Conservation (phyloP, 768 basidiomycete species). For the Suillus fuscotomentosus region DNA sequence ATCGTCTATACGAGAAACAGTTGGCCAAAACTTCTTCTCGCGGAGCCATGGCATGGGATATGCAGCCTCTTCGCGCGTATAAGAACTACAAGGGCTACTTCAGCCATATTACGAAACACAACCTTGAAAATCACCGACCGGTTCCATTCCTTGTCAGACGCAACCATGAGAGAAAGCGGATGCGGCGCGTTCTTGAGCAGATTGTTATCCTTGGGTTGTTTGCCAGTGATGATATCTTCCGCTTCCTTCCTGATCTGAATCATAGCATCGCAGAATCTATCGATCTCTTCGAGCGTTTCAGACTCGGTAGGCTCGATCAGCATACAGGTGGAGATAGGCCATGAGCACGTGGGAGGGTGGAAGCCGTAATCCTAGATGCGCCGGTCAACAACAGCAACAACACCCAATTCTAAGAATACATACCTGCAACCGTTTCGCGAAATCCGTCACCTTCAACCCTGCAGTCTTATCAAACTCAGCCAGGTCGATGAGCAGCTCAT, state of each 20-base stretch:
- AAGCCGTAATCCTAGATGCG: conserved; percentile 79
- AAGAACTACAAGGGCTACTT: conserved; percentile 54
- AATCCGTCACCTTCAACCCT: conserved; percentile 91
- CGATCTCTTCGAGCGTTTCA: conserved; percentile 89
- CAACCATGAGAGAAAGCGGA: conserved; percentile 67
- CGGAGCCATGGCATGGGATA: conserved; percentile 83
- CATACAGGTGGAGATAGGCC: conserved; percentile 98
- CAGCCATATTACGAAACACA: conserved; percentile 2
- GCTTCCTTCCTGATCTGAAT: conserved; percentile 93
- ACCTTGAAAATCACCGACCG: conserved; percentile 44
- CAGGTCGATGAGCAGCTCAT: conserved; percentile 93
- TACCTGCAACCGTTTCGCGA: conserved; percentile 93
- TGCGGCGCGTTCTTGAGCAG: conserved; percentile 94
- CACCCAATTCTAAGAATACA: conserved; percentile 9
- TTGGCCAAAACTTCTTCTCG: conserved; percentile 96
- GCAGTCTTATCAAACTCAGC: conserved; percentile 91
- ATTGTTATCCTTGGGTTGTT: conserved; percentile 90
- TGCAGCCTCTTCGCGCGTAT: conserved; percentile 86
- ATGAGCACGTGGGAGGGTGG: conserved; percentile 97
- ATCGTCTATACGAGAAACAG: conserved; percentile 90
- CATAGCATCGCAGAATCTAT: conserved; percentile 99
- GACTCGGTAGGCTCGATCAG: conserved; percentile 98
- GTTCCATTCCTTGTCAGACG: conserved; percentile 84
- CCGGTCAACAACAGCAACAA: not conserved
- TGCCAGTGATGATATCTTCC: conserved; percentile 81